Conservation (phyloP, 805 yeast genomes). For the Tetrapisispora pingtungensis region DNA sequence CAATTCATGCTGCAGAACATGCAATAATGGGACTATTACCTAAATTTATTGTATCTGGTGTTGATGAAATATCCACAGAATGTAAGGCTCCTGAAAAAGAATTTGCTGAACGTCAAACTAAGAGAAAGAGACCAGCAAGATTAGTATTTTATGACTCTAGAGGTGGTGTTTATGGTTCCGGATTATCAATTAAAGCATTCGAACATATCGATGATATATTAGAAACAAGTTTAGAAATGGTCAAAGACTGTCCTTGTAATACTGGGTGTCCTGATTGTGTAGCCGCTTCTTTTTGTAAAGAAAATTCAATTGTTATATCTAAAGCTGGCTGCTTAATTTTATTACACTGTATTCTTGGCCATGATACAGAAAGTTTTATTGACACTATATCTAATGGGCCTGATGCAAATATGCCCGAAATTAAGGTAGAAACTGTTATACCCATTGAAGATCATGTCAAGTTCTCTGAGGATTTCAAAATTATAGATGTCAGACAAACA, state of each 20-base stretch:
- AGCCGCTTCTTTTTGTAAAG: conserved; percentile 74
- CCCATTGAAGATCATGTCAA: conserved; percentile 47
- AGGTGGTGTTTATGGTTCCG: conserved; percentile 75
- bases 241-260: conserved; percentile 58
- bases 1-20: conserved; percentile 96
- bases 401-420: conserved; percentile 62
- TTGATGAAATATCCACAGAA: conserved; percentile 78
- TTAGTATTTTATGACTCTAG: conserved; percentile 73
- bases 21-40: conserved; percentile 75
- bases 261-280: conserved; percentile 74
- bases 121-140: conserved; percentile 76
- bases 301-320: conserved; percentile 70
- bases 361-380: conserved; percentile 27
- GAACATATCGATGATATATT: conserved; percentile 64
- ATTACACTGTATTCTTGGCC: conserved; percentile 50
- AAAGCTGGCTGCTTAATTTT: conserved; percentile 76
- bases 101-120: conserved; percentile 64
- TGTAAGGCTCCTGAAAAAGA: conserved; percentile 98
- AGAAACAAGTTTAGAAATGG: conserved; percentile 44
- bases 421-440: conserved; percentile 57
- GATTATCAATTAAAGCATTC: conserved; percentile 69
- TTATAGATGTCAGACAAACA: conserved; percentile 32
- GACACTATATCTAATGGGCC: conserved; percentile 53
- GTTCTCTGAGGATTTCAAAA: conserved; percentile 51
- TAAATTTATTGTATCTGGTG: conserved; percentile 56